Conservation (phyloP, 148 eudicot genomes). For the Nyssa sinensis region DNA sequence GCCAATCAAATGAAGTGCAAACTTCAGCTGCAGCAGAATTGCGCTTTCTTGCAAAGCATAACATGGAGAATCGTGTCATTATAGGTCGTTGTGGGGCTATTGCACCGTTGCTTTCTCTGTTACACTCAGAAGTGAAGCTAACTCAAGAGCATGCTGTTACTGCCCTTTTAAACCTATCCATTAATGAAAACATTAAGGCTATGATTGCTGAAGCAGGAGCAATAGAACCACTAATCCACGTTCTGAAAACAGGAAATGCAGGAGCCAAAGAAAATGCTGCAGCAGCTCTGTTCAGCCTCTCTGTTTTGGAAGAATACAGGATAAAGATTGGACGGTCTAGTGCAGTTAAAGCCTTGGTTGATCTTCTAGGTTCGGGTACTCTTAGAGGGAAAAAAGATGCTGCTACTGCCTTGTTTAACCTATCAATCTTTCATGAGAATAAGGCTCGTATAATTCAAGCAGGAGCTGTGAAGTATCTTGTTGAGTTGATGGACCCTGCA, state of each 20-base stretch:
- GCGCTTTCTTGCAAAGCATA: slow-evolving; percentile 73
- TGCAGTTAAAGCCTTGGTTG: slow-evolving; percentile 75
- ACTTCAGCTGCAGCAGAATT: slow-evolving; percentile 62
- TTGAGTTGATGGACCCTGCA: slow-evolving; percentile 61
- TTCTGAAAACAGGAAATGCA: slow-evolving; percentile 61
- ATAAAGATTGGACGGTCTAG: slow-evolving; percentile 80
- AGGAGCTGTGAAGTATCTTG: slow-evolving; percentile 82
- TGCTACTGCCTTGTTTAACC: slow-evolving; percentile 81
- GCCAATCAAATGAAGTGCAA: slow-evolving; percentile 48
- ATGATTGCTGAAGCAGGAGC: slow-evolving; percentile 69
- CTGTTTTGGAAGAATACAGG: slow-evolving; percentile 74
- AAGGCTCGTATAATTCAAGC: slow-evolving; percentile 91
- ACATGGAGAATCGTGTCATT: slow-evolving; percentile 66
- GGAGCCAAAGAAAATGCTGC: slow-evolving; percentile 91
- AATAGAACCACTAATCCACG: slow-evolving; percentile 75
- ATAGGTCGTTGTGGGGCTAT: slow-evolving; percentile 74
- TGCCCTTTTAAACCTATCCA: slow-evolving; percentile 79
- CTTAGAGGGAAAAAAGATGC: slow-evolving; percentile 97
- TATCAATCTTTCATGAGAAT: slow-evolving; percentile 90
- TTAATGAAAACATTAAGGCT: slow-evolving; percentile 66
- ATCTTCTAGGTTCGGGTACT: slow-evolving; percentile 75
- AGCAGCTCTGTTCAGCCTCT: slow-evolving; percentile 82
- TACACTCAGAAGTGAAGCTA: slow-evolving; percentile 49
- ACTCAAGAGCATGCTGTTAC: slow-evolving; percentile 96
- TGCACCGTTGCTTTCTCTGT: slow-evolving; percentile 53